Base-by-base conservation (phyloP, 1,284 basidiomycete species). In the Pseudomicrostroma phylloplanum region DNA sequence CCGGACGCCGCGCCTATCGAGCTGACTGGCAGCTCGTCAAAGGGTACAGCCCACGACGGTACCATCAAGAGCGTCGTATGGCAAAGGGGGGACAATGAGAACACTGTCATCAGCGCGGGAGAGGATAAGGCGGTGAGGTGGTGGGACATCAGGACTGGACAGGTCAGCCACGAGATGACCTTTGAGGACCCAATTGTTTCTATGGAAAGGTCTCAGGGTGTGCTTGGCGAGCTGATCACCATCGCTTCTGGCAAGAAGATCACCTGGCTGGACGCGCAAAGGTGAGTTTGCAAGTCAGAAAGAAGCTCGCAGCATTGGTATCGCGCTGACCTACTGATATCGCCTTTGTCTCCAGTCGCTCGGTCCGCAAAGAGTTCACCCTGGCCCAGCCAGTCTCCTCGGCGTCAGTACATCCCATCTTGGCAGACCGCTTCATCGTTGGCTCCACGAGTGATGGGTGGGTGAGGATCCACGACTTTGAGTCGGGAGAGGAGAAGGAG, bases 401-500 rank as follows among this genome's bases (percentile, higher is more conserved):
- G 4, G 92, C 91, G 23, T 92, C 90, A 0, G 86, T 97, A 54
- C 93, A 97, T 77, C 96, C 96, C 0, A 85, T 89, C 63, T 80
- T 86, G 55, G 87, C 90, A 72, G 90, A 96, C 80, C 84, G 90
- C 39, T 97, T 97, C 80, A 88, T 97, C 49, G 92, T 90, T 0
- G 94, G 96, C n/a, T 90, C 87, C 66, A 84, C 85, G 49, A 85
- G 83, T 12, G 96, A 98, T 80, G 92, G 96, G 68, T 98, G 96
- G 96, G 92, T 98, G 23, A 84, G 94, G 49, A 87, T 97, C 40
- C 93, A 96, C 77, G 89, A 90, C 49, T 87, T 92, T 73, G 79
- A 82, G 43, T 86, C 88, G n/a, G 94, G 91, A 1, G 85, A 88
- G 76, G 92, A 96, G 82, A 82, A 86, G 66, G 94, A 97, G 65